Evolutionary conservation across 108 stramenopile species (phyloP).

Genomic region (Pseudonitzschia multistriata): DNA sequence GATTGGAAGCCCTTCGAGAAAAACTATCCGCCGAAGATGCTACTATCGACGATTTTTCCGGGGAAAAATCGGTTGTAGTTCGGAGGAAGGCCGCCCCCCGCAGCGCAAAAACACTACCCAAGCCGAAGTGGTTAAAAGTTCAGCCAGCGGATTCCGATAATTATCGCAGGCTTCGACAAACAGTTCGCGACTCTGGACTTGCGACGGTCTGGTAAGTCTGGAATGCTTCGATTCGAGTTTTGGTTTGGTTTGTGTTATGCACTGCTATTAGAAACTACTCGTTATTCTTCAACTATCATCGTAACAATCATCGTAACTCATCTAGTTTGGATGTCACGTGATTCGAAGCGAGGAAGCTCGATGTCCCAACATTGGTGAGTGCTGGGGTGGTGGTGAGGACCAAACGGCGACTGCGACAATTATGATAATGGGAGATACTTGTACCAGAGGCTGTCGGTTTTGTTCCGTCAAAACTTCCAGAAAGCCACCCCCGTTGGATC

Average conservation of each 20-base stretch:
- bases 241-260: no score
- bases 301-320: no score
- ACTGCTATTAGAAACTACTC: no score
- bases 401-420: constrained; percentile 94
- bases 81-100: constrained; percentile 77
- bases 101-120: constrained; percentile 74
- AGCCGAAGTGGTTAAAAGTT: constrained; percentile 93
- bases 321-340: not conserved
- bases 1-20: constrained; percentile 47
- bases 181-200: constrained; percentile 88
- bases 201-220: constrained; percentile 70
- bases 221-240: no score
- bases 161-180: constrained; percentile 84
- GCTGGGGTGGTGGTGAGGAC: constrained; percentile 93
- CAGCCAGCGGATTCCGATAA: constrained; percentile 88
- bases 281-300: no score
- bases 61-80: constrained; percentile 7
- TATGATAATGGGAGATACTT: constrained; percentile 99
- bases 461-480: constrained; percentile 95
- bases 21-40: constrained; percentile 41
- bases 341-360: constrained; percentile 88
- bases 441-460: constrained; percentile 96
- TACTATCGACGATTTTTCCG: constrained; percentile 49
- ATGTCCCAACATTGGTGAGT: constrained; percentile 99
- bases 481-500: constrained; percentile 89